Base-by-base conservation (phyloP, 2,329 filamentous ascomycete species). In the Septoria linicola region DNA sequence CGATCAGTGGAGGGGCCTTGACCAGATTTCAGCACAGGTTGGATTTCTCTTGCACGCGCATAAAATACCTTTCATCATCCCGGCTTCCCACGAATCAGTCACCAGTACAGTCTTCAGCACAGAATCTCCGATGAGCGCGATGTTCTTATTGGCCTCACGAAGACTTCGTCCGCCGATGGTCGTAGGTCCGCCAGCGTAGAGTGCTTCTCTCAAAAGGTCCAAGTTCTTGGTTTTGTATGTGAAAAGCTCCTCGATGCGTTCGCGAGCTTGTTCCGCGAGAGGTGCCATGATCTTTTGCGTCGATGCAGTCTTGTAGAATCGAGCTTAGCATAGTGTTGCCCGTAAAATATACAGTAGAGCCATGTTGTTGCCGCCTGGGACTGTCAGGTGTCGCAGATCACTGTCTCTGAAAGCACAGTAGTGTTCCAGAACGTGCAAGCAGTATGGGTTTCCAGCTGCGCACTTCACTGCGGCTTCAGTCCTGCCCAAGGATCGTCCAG, bases 401-500 rank as follows among this genome's bases (percentile, higher is more conserved):
- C 5, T 27, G 23, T 27, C 23, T 27, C 23, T 27, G 23, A 27
- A 5, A 10, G 23, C 23, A 27, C 23, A 10, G 23, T 10, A 27
- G 10, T 5, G 23, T 27, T 27, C 23, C 23, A 27, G 23, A 27
- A 27, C 23, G 10, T 27, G 23, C 23, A 5, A 27, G 10, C 10
- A n/a, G n/a, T n/a, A n/a, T n/a, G n/a, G n/a, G 5, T 10, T 27
- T 27, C 10, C 10, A 10, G 23, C 17, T 1, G 4, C 3, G 8
- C 7, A 6, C 8, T 17, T 39, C 36, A 39, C 11, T 39, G 19
- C 11, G 36, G 16, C 17, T 39, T 79, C 41, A 58, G 34, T 8
- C 51, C 37, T 6, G 35, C 43, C 87, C 87, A 91, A 0, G 87
- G 87, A 65, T 91, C 88, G 65, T 84, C 77, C 60, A 88, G 81